Percentiles rank a stretch among this genome's conserved stretches.
phyloP scores from a whole-genome alignment of 768 basidiomycete species.

The Mycena leptocephala region DNA sequence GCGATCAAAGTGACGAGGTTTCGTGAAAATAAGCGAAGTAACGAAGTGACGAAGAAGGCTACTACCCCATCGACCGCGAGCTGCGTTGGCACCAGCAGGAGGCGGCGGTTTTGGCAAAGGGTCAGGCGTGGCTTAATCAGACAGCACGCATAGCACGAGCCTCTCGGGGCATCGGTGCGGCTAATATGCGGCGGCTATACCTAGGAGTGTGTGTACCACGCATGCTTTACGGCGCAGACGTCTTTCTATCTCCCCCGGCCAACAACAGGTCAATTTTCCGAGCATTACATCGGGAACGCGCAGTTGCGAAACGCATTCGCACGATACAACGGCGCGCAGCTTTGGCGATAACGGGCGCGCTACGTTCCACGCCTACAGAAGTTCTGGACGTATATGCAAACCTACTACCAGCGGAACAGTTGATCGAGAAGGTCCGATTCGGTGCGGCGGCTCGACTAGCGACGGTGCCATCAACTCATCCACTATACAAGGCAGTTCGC shows the following conservation, averaged over 20 bases:
- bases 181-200: slow-evolving; percentile 32
- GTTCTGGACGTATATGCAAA: slow-evolving; percentile 28
- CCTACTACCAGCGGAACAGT: neutral
- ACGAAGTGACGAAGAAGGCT: no score
- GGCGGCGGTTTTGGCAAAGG: no score
- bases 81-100: no score
- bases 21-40: no score
- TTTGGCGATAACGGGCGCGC: slow-evolving; percentile 32
- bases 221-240: slow-evolving; percentile 41
- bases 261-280: neutral
- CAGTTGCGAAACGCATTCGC: neutral
- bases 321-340: slow-evolving; percentile 38
- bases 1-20: no score
- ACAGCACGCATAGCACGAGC: slow-evolving; percentile 15
- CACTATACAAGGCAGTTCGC: neutral
- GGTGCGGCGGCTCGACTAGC: neutral
- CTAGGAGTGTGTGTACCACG: slow-evolving; percentile 33
- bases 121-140: no score
- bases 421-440: neutral
- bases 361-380: slow-evolving; percentile 30
- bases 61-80: no score
- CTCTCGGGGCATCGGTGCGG: slow-evolving; percentile 17
- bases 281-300: no score
- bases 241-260: slow-evolving; percentile 27
- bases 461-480: neutral